A percentile compares a stretch with the other conserved stretches of the same genome.
These are phyloP conservation scores for Phlegmacium glaucopus DNA, from an alignment of 768 basidiomycete species.

Conservation along the genomic window DNA sequence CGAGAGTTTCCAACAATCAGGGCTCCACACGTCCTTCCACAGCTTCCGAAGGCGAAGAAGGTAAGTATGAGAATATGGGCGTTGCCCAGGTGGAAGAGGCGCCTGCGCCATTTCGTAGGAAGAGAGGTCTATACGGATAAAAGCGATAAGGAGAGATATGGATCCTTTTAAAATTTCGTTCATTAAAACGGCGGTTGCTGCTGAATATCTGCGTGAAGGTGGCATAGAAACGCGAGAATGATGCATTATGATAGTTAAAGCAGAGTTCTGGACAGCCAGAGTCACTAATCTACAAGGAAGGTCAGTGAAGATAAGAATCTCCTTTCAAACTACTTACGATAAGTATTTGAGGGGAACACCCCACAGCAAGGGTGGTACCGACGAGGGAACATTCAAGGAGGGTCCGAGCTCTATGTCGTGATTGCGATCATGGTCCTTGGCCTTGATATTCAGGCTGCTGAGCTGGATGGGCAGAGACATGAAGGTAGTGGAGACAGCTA, in stretches of 20 bases:
- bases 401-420: conserved; percentile 42
- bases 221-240: conserved; percentile 85
- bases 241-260: conserved; percentile 92
- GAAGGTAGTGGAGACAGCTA: conserved; percentile 4
- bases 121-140: conserved; percentile 49
- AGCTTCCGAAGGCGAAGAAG: conserved; percentile 52
- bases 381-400: conserved; percentile 19
- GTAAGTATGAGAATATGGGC: conserved; percentile 28
- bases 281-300: conserved; percentile 58
- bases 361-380: conserved; percentile 51
- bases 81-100: conserved; percentile 28
- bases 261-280: conserved; percentile 91
- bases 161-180: conserved; percentile 91
- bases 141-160: conserved; percentile 87
- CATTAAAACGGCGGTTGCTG: conserved; percentile 91
- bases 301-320: conserved; percentile 2
- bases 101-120: conserved; percentile 24
- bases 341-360: conserved; percentile 79
- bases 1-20: conserved; percentile 96
- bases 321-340: conserved; percentile 47
- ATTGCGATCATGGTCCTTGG: conserved; percentile 31
- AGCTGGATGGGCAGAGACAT: conserved; percentile 22
- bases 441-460: conserved; percentile 24
- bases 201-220: conserved; percentile 77
- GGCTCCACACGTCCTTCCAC: conserved; percentile 71